Evolutionary conservation across 2,329 filamentous ascomycete genomes (phyloP), one percentile per base, ranked within the genome.

Genomic region (Graphilbum fragrans): DNA sequence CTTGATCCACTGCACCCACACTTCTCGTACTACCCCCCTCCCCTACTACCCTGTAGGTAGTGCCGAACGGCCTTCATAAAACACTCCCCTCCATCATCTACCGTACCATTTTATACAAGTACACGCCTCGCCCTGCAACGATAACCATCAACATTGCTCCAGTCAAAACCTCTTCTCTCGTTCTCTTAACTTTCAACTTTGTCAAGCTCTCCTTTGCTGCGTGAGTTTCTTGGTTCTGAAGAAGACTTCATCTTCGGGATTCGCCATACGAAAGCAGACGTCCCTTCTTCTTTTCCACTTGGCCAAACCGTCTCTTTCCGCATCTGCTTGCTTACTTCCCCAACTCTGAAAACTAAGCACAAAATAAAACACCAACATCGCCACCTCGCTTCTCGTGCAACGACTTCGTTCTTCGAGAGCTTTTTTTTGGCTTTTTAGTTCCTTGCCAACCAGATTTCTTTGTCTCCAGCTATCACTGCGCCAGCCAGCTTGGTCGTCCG

Each of bases 21-120:
- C 29, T 31, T 31, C 29, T 31, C 29, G 29, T 31, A 31, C 29
- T 31, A 31, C 29, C 61, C 58, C 60, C 39, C 29, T 44, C 45
- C 33, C 45, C 36, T 38, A 41, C 44, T 37, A 39, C 42, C 41
- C 37, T 39, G 44, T 46, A 59, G 58, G 54, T 63, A 68, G 59
- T 70, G 62, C 68, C 66, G 66, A 63, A 58, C 57, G 45, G 43
- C 59, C 62, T 61, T 64, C 59, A 61, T 57, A 58, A 65, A 61
- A 62, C 61, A 63, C 45, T 57, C 61, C 65, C 63, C 64, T 66
- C 64, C 61, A 64, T 51, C 57, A 65, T 62, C 60, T 65, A 59
- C 63, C 63, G 63, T 64, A 56, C 61, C 62, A 58, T 59, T 59
- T 58, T 56, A 60, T 64, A 66, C 64, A 67, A 67, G 64, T 66